Evolutionary conservation across 192 early-diverging fungal species (phyloP).

Genomic region (Umbelopsis sp.): DNA sequence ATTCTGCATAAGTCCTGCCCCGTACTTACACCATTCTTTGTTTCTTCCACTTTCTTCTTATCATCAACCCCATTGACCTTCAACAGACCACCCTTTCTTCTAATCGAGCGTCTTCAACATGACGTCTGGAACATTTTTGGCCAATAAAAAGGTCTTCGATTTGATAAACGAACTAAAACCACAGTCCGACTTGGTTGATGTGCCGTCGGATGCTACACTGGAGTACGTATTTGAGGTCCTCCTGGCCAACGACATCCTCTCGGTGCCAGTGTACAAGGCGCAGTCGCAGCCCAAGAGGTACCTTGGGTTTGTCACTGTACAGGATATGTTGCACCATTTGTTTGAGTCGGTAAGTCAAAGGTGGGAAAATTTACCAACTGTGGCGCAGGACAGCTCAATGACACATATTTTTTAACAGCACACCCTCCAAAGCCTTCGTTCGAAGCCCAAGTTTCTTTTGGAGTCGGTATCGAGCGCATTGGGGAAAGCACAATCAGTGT

Average conservation of each 20-base stretch:
- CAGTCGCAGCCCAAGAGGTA: slow-evolving; percentile 45
- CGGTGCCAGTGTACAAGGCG: slow-evolving; percentile 55
- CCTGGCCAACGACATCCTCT: slow-evolving; percentile 53
- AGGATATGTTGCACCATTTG: slow-evolving; percentile 50
- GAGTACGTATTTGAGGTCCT: slow-evolving; percentile 62
- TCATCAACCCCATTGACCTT: too few species aligned
- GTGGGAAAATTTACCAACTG: not conserved
- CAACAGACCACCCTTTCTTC: too few species aligned
- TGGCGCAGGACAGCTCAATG: not conserved
- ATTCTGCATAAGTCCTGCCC: too few species aligned
- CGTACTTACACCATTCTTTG: too few species aligned
- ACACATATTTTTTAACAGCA: too few species aligned
- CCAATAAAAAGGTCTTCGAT: not conserved
- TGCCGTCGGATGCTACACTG: slow-evolving; percentile 50
- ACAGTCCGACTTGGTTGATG: slow-evolving; percentile 45
- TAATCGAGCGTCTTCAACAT: slow-evolving; percentile 11
- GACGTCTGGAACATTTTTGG: not conserved
- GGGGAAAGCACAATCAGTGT: too few species aligned
- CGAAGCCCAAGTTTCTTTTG: too few species aligned
- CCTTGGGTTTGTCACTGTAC: slow-evolving; percentile 53
- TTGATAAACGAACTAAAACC: slow-evolving; percentile 5
- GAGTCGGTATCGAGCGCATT: too few species aligned
- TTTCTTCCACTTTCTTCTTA: too few species aligned
- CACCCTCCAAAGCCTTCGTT: too few species aligned
- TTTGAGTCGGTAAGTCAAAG: slow-evolving; percentile 35